Conservation (phyloP, 1,284 basidiomycete genomes). For the Athelia psychrophila region DNA sequence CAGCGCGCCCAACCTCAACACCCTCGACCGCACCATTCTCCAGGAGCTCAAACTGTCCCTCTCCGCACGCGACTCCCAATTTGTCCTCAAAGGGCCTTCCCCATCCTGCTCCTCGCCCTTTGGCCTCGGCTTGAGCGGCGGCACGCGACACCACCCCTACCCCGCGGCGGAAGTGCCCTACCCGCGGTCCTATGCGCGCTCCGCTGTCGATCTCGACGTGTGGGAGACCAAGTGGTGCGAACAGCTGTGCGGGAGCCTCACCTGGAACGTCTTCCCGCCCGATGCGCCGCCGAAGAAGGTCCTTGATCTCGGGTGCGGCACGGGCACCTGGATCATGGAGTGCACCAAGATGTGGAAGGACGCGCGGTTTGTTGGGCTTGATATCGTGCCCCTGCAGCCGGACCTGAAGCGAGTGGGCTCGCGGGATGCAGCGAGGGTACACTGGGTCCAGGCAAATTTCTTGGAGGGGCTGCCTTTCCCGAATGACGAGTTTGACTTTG, state of each 20-base stretch:
- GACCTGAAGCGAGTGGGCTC: slow-evolving; percentile 53
- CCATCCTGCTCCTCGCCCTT: not conserved
- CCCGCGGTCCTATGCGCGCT: slow-evolving; percentile 58
- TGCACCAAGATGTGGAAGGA: slow-evolving; percentile 60
- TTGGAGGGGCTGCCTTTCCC: slow-evolving; percentile 65
- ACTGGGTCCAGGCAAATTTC: slow-evolving; percentile 69
- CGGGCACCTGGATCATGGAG: slow-evolving; percentile 65
- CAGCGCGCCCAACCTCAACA: slow-evolving; percentile 32
- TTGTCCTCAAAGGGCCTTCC: slow-evolving; percentile 44
- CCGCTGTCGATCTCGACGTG: slow-evolving; percentile 63
- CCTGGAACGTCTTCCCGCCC: slow-evolving; percentile 55
- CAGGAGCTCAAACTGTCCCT: slow-evolving; percentile 50
- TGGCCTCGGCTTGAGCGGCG: slow-evolving; percentile 22
- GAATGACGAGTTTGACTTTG: slow-evolving; percentile 69
- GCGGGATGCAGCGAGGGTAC: slow-evolving; percentile 54
- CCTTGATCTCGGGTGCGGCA: slow-evolving; percentile 68
- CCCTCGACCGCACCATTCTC: slow-evolving; percentile 56
- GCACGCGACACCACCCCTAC: slow-evolving; percentile 56
- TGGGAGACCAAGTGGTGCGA: slow-evolving; percentile 60
- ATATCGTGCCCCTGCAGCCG: slow-evolving; percentile 66
- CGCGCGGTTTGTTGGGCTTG: slow-evolving; percentile 39
- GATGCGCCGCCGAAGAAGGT: slow-evolving; percentile 51
- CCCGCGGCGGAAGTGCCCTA: slow-evolving; percentile 53
- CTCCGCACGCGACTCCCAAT: slow-evolving; percentile 50
- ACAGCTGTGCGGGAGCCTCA: slow-evolving; percentile 51